Evolutionary conservation across 2,329 filamentous ascomycete genomes (phyloP).

Genomic region (Pyricularia grisea): DNA sequence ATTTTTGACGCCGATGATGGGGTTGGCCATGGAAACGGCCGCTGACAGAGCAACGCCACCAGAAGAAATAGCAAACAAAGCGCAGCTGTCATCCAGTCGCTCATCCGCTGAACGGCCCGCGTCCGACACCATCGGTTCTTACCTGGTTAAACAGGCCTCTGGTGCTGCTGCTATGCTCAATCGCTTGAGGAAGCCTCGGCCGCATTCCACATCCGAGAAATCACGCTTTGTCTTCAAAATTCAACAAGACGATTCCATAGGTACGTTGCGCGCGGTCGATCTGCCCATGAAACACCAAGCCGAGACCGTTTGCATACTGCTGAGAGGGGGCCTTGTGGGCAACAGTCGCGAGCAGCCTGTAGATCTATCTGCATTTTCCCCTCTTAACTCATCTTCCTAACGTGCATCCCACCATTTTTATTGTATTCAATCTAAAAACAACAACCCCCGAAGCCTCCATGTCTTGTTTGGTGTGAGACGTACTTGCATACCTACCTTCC

Average conservation of each 20-base stretch:
- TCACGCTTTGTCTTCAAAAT: slow-evolving; percentile 14
- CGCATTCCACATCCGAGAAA: slow-evolving; percentile 11
- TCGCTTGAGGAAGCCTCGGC: slow-evolving; percentile 15
- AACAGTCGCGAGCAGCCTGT: neutral
- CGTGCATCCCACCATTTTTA: neutral
- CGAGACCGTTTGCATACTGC: slow-evolving; percentile 6
- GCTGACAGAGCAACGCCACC: neutral
- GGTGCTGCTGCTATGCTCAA: slow-evolving; percentile 14
- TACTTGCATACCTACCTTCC: neutral
- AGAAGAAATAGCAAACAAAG: neutral
- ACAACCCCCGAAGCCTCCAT: neutral
- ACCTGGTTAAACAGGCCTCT: neutral
- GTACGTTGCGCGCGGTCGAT: neutral
- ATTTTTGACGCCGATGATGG: neutral
- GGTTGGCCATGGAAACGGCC: neutral
- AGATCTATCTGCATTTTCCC: neutral
- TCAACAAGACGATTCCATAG: slow-evolving; percentile 13
- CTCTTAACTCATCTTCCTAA: neutral
- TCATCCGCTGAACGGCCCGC: neutral
- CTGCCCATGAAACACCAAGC: slow-evolving; percentile 1
- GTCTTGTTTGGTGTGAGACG: neutral
- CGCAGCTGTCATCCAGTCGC: neutral
- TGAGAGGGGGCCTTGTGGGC: neutral
- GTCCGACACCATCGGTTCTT: neutral
- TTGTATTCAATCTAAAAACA: neutral